Base-by-base conservation (phyloP, 306 rosid genomes). In the Vigna nakashimae region DNA sequence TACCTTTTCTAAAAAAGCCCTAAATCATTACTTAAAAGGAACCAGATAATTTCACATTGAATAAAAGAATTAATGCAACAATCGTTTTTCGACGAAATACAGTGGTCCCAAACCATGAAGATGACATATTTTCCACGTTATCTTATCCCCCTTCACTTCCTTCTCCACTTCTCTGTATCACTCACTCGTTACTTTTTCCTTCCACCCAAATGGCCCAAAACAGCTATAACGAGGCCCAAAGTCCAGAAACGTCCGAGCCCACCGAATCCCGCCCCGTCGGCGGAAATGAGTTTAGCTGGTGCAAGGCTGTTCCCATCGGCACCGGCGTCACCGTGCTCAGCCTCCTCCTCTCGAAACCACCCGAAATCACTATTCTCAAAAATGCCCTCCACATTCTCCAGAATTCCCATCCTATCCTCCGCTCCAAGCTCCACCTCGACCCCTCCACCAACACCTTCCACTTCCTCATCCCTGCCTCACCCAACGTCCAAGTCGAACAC, bases 251-350 rank as follows among this genome's bases (percentile, higher is more conserved):
- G 11, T 45, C 70, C 40, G 85, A 79, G 7, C 46, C 13, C 13
- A 42, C 3, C 13, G 46, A 9, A 9, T 13, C 62, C 60, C 91
- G 98, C 48, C 79, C 86, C 66, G 90, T 86, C 43, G 98, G 98
- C 8, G 98, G 97, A 78, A 95, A 97, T 32, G 98, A 95, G 80
- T 82, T 71, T 92, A 88, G 96, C 82, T 95, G 98, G 98, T 92
- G 98, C 92, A 82, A 68, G 78, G 93, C 96, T 58, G 98, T 89
- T 0, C 97, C 92, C 9, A 11, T 55, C n/a, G 97, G 98, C 83
- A 95, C 98, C 17, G 98, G 98, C 58, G 72, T 86, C 30, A 91
- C 98, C 1, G 98, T 92, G 16, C 79, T 92, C 0, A 88, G 89
- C 36, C 85, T 95, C 87, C 93, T 87, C 77, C 71, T 95, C 81